phyloP scores from a whole-genome alignment of 169 alveolate species.

The Cryptosporidium andersoni region DNA sequence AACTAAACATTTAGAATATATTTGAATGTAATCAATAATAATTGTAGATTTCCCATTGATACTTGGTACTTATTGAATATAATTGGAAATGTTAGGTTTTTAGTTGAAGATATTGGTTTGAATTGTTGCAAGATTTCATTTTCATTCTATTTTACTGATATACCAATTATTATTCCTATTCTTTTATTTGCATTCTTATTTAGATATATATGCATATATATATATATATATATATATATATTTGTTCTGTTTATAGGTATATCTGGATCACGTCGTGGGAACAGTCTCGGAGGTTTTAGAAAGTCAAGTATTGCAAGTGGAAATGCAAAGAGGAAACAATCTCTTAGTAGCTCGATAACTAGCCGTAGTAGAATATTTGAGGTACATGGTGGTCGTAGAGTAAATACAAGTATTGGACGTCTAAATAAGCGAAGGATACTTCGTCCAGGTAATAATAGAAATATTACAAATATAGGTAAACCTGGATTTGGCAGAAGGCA shows the following conservation, averaged over 20 bases:
- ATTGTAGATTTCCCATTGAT: too few species aligned
- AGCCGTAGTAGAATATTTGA: constrained; percentile 1
- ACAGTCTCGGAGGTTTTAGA: constrained; percentile 6
- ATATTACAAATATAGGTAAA: background rate
- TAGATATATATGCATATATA: too few species aligned
- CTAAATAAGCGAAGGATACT: constrained; percentile 2
- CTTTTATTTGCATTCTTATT: too few species aligned
- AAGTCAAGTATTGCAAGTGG: constrained; percentile 2
- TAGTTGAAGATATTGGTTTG: too few species aligned
- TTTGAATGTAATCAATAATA: too few species aligned
- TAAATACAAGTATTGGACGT: constrained; percentile 10
- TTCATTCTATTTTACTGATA: too few species aligned
- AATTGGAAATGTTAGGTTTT: too few species aligned
- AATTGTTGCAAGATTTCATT: too few species aligned
- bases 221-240: too few species aligned
- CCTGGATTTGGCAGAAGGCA: constrained; percentile 1
- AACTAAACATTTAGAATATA: too few species aligned
- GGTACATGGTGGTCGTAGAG: constrained; percentile 44
- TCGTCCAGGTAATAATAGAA: constrained; percentile 3
- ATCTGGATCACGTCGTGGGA: constrained; percentile 3
- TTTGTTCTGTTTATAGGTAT: constrained; percentile 19
- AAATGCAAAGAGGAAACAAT: constrained; percentile 4
- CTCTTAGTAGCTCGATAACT: background rate
- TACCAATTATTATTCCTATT: too few species aligned
- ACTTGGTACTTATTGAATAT: too few species aligned